Base-by-base conservation (phyloP, 208 protist genomes). In the Wallacemonas collosoma region DNA sequence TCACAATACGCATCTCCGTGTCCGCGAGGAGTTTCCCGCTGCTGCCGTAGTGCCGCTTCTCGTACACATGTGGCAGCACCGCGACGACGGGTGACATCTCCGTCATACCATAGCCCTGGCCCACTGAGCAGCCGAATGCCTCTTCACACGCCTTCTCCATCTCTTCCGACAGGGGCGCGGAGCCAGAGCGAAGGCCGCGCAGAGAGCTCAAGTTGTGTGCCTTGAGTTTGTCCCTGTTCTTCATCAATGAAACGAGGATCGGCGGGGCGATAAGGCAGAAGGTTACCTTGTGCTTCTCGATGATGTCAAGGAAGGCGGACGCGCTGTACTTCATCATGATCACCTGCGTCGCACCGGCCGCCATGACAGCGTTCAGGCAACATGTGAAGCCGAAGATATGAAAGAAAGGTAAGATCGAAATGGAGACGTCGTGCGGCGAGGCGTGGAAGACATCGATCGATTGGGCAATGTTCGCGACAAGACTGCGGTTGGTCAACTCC, bases 341-440 rank as follows among this genome's bases (percentile, higher is more conserved):
- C 0, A 97, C 75, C 15, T 91, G 70, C 50, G 17, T 81, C 39
- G 51, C 75, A 7, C 77, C 73, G 9, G 35, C n/a, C 11, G 45
- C 41, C 36, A 93, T 72, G 26, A 47, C 58, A 41, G 41, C 17
- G 57, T 76, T 67, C 17, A 91, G 15, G 36, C 83, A 72, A 36
- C 87, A 65, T 12, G 89, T 83, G 68, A 94, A 73, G 41, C 85
- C 91, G 75, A 93, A 97, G 73, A 96, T 93, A 72, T 97, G 93
- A 43, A 88, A 97, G 43, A 86, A 82, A 17, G 91, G 91, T 11
- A 96, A 58, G 1, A 93, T 65, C n/a, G 75, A 65, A n/a, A 94
- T 47, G 14, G 73, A 67, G 1, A 79, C 71, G 2, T 86, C 85
- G 3, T 82, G 54, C 41, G 15, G n/a, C 1, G 65, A 47, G 17